phyloP scores from a whole-genome alignment of 2,329 filamentous ascomycete species.

The Hypoxylon rubiginosum region DNA sequence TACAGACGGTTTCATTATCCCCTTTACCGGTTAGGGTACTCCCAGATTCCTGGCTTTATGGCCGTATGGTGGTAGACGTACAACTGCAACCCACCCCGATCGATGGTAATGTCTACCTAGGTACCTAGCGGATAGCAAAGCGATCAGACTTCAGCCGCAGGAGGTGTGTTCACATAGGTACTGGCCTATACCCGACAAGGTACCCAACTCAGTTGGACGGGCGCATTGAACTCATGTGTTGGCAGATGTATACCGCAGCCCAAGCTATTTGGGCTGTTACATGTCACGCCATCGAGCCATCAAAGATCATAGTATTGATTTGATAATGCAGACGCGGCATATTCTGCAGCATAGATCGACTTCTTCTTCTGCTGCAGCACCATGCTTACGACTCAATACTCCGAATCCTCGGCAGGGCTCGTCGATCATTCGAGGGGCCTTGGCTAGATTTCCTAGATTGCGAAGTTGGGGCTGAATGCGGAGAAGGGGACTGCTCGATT shows the following conservation, averaged over 20 bases:
- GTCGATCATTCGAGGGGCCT: constrained; percentile 38
- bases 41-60: constrained; percentile 37
- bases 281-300: constrained; percentile 19
- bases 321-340: constrained; percentile 12
- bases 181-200: constrained; percentile 2
- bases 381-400: constrained; percentile 6
- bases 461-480: constrained; percentile 34
- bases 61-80: constrained; percentile 25
- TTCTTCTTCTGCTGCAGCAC: constrained; percentile 3
- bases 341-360: constrained; percentile 21
- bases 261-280: constrained; percentile 4
- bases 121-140: constrained; percentile 22
- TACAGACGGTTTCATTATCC: constrained; percentile 19
- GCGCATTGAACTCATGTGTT: background rate
- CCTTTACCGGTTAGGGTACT: constrained; percentile 18
- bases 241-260: constrained; percentile 2
- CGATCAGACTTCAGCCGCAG: constrained; percentile 35
- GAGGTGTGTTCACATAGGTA: constrained; percentile 12
- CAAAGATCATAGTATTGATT: constrained; percentile 7
- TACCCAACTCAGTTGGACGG: constrained; percentile 8
- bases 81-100: constrained; percentile 39
- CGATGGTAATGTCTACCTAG: constrained; percentile 31
- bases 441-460: constrained; percentile 28
- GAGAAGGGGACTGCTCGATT: constrained; percentile 21
- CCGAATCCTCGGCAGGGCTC: constrained; percentile 28